A percentile compares a stretch with the other conserved stretches of the same genome.
Evolutionary conservation across 345 rosid species (phyloP).

Genomic region (Citrus unshiu): DNA sequence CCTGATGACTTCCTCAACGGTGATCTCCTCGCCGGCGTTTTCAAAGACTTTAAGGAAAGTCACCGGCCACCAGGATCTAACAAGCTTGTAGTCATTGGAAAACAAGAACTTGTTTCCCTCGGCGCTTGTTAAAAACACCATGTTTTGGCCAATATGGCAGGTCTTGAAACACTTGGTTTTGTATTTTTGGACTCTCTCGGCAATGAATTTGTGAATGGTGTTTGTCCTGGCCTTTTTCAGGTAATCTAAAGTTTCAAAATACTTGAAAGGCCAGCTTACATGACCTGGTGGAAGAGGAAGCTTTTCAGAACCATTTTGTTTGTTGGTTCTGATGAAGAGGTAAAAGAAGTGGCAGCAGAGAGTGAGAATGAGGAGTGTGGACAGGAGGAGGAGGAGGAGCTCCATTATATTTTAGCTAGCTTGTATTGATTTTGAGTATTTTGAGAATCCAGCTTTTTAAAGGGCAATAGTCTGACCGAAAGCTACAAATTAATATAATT

Average conservation of each 20-base stretch:
- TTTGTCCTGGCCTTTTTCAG: not conserved
- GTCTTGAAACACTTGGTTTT: not conserved
- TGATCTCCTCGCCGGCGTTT: not conserved
- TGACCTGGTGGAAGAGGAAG: not conserved
- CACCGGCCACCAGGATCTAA: not conserved
- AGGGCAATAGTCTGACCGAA: too few relatives aligned
- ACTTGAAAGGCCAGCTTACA: not conserved
- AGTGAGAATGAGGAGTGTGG: not conserved
- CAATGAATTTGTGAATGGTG: not conserved
- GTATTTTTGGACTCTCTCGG: not conserved
- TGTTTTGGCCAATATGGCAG: not conserved
- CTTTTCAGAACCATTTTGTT: not conserved
- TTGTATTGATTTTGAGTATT: too few relatives aligned
- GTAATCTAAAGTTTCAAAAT: not conserved
- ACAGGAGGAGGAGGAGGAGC: not conserved
- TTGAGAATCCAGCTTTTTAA: too few relatives aligned
- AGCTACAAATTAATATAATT: too few relatives aligned
- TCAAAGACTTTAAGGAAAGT: not conserved
- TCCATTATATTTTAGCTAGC: not conserved
- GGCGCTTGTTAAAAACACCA: not conserved
- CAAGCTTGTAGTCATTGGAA: not conserved
- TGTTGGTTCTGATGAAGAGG: not conserved
- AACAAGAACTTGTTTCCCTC: not conserved
- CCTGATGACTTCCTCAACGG: not conserved
- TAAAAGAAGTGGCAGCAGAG: not conserved